Evolutionary conservation across 106 monocot species (phyloP).

Genomic region (Amphibolis antarctica): DNA sequence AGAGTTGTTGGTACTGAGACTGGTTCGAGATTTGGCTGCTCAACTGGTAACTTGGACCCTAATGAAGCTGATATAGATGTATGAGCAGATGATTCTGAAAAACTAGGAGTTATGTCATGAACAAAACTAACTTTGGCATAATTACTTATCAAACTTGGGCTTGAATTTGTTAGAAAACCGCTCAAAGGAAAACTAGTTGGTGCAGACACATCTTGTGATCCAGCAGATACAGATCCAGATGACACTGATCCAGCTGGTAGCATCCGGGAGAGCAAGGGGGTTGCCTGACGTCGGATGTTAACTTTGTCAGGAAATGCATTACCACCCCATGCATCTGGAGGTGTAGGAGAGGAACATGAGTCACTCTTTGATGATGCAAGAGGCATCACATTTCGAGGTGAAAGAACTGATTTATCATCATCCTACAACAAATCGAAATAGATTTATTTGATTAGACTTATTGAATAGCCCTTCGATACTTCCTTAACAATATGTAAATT

Average conservation of each 20-base stretch:
- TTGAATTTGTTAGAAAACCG: conserved; percentile 29
- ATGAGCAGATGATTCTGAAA: conserved; percentile 31
- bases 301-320: conserved; percentile 37
- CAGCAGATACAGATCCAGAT: conserved; percentile 28
- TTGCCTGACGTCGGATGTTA: conserved; percentile 22
- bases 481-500: too few species aligned
- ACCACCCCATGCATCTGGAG: conserved; percentile 50
- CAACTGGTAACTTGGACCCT: conserved; percentile 17
- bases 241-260: conserved; percentile 24
- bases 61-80: conserved; percentile 20
- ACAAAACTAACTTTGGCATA: conserved; percentile 29
- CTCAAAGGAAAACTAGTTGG: conserved; percentile 15
- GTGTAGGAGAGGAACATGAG: conserved; percentile 34
- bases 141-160: conserved; percentile 24
- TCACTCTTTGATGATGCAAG: conserved; percentile 43
- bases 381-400: conserved; percentile 13
- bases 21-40: conserved; percentile 27
- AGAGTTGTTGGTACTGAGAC: conserved; percentile 22
- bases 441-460: too few species aligned
- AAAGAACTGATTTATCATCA: conserved; percentile 14
- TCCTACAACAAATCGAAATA: conserved; percentile 37
- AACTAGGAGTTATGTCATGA: conserved; percentile 16
- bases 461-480: too few species aligned
- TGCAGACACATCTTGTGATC: conserved; percentile 45
- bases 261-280: conserved; percentile 26